Evolutionary conservation across 768 basidiomycete species (phyloP).

Genomic region (Auriscalpium orientale): DNA sequence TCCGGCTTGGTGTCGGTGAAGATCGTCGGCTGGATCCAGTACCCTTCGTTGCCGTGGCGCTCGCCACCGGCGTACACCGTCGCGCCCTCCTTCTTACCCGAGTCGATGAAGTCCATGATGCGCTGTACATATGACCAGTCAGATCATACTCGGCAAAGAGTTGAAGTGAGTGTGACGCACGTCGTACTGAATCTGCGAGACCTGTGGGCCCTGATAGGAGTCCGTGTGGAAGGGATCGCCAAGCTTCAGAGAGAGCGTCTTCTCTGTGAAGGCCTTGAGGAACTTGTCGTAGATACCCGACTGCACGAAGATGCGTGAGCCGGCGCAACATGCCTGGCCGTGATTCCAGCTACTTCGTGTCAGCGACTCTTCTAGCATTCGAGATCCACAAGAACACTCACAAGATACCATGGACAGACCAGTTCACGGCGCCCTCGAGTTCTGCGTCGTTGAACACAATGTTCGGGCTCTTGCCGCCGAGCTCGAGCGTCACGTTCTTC

Average conservation of each 20-base stretch:
- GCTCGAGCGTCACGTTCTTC: conserved; percentile 64
- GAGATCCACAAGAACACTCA: conserved; percentile 22
- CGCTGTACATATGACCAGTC: conserved; percentile 27
- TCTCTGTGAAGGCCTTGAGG: conserved; percentile 46
- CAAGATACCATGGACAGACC: conserved; percentile 54
- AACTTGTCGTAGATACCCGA: conserved; percentile 73
- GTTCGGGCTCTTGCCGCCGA: conserved; percentile 63
- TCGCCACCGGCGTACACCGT: conserved; percentile 45
- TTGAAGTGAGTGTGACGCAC: conserved; percentile 28
- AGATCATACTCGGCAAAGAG: neutral
- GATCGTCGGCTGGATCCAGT: conserved; percentile 53
- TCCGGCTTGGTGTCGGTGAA: conserved; percentile 44
- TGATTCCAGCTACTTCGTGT: conserved; percentile 45
- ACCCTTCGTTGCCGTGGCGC: conserved; percentile 47
- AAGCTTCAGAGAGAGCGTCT: conserved; percentile 46
- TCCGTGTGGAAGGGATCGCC: conserved; percentile 61
- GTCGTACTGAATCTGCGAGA: conserved; percentile 65
- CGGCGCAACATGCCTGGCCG: conserved; percentile 78
- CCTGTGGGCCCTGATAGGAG: conserved; percentile 69
- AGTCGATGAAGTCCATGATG: conserved; percentile 53
- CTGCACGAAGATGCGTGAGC: conserved; percentile 77
- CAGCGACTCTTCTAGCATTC: neutral
- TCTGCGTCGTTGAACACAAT: conserved; percentile 60
- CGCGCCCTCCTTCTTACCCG: conserved; percentile 51
- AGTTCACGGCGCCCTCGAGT: conserved; percentile 49